These are phyloP conservation scores for Candolleomyces eurysporus DNA, from an alignment of 768 basidiomycete genomes.

Conservation along the genomic window DNA sequence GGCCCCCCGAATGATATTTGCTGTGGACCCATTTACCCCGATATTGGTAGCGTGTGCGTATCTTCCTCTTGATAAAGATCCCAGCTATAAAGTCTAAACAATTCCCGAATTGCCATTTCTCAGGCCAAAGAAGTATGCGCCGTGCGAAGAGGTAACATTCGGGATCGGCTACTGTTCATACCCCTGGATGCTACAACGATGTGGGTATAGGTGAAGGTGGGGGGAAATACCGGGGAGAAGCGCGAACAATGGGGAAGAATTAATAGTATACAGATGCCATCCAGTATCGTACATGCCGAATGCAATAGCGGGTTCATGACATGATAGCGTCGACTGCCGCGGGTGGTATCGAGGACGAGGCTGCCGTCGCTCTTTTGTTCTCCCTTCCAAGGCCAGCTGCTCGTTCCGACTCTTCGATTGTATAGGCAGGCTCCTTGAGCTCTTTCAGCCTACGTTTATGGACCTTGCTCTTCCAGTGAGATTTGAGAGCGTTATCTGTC, in stretches of 20 bases:
- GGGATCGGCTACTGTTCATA: no score
- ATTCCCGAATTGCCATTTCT: no score
- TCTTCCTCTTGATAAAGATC: no score
- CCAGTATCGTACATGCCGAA: not conserved
- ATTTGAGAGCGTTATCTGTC: conserved; percentile 74
- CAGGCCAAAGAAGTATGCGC: no score
- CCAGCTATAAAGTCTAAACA: no score
- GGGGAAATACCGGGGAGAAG: no score
- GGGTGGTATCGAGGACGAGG: not conserved
- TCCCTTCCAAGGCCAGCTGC: conserved; percentile 87
- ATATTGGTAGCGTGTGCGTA: no score
- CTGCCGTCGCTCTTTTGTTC: conserved; percentile 24
- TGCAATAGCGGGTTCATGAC: not conserved
- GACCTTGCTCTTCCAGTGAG: conserved; percentile 87
- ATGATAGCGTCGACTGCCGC: not conserved
- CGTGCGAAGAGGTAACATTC: no score
- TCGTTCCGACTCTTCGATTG: conserved; percentile 85
- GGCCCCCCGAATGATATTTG: no score
- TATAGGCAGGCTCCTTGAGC: conserved; percentile 85
- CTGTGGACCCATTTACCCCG: no score
- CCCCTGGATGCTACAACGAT: no score
- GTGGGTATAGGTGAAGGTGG: no score
- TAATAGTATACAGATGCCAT: not conserved
- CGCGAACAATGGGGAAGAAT: not conserved
- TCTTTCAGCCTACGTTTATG: conserved; percentile 87